A percentile compares a stretch with the other conserved stretches of the same genome.
These are phyloP conservation scores for Combretum micranthum DNA, from an alignment of 345 rosid species.

Conservation along the genomic window DNA sequence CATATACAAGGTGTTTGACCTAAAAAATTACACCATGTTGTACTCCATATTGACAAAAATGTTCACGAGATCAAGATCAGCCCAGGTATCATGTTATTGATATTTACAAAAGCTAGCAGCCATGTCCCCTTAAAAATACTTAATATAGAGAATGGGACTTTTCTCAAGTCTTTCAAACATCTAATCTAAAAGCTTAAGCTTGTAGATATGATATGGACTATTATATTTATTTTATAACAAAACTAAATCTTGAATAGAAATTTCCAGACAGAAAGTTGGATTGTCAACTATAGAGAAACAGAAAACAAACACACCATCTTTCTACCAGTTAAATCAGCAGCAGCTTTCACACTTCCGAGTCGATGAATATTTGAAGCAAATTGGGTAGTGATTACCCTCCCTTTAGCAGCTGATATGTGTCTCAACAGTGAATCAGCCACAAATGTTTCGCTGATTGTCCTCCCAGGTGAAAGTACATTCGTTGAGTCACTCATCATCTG, in stretches of 20 bases:
- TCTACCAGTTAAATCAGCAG: conserved; percentile 89
- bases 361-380: conserved; percentile 97
- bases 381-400: conserved; percentile 94
- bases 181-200: too few species aligned
- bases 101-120: conserved; percentile 31
- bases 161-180: conserved; percentile 48
- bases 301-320: conserved; percentile 54
- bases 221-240: too few species aligned
- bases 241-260: too few species aligned
- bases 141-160: conserved; percentile 52
- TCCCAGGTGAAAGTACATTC: conserved; percentile 91
- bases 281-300: conserved; percentile 1
- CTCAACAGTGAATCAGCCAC: conserved; percentile 82
- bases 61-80: conserved; percentile 57
- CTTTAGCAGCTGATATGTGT: conserved; percentile 73
- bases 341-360: conserved; percentile 95
- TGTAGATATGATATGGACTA: too few species aligned
- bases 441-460: conserved; percentile 77
- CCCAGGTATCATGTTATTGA: conserved; percentile 56
- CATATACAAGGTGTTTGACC: conserved; percentile 55
- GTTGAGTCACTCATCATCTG: conserved; percentile 99
- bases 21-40: conserved; percentile 46
- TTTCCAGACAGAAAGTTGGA: neutral
- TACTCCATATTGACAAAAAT: conserved; percentile 48
- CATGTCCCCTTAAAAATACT: conserved; percentile 49